A percentile compares a stretch with the other conserved stretches of the same genome.
phyloP scores from a whole-genome alignment of 2,329 filamentous ascomycete genomes.

The Laburnicola sp. region DNA sequence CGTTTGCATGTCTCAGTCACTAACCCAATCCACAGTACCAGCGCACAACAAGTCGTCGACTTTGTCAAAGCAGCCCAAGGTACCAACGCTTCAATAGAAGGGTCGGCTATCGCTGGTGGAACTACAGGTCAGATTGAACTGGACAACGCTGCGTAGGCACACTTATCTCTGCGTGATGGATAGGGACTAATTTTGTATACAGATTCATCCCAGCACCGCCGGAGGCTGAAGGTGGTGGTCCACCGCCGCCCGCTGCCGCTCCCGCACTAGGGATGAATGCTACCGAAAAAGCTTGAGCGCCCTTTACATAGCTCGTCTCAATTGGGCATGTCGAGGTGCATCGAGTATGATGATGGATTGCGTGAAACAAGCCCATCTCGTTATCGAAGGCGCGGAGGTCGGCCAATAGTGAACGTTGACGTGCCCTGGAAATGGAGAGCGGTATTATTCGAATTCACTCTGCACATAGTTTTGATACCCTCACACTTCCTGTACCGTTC shows the following conservation, averaged over 20 bases:
- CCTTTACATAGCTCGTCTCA: too few relatives aligned
- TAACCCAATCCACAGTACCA: constrained; percentile 12
- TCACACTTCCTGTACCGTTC: background rate
- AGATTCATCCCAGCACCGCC: constrained; percentile 2
- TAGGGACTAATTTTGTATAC: background rate
- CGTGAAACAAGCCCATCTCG: too few relatives aligned
- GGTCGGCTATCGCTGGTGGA: constrained; percentile 11
- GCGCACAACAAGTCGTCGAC: constrained; percentile 28
- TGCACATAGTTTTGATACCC: constrained; percentile 4
- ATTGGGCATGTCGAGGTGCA: too few relatives aligned
- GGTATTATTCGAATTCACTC: background rate
- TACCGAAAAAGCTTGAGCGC: background rate
- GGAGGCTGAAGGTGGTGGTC: background rate
- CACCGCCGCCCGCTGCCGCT: background rate
- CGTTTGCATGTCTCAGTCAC: too few relatives aligned
- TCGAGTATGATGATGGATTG: too few relatives aligned
- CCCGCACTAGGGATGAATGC: background rate
- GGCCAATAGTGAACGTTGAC: too few relatives aligned
- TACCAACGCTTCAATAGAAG: constrained; percentile 25
- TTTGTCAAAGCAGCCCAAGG: constrained; percentile 32
- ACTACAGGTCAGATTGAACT: constrained; percentile 27
- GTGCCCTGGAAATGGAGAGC: background rate
- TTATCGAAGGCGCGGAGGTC: too few relatives aligned
- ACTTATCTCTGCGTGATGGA: background rate
- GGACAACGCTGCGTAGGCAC: constrained; percentile 30